phyloP scores from a whole-genome alignment of 805 yeast genomes.

The Teunomyces stri region DNA sequence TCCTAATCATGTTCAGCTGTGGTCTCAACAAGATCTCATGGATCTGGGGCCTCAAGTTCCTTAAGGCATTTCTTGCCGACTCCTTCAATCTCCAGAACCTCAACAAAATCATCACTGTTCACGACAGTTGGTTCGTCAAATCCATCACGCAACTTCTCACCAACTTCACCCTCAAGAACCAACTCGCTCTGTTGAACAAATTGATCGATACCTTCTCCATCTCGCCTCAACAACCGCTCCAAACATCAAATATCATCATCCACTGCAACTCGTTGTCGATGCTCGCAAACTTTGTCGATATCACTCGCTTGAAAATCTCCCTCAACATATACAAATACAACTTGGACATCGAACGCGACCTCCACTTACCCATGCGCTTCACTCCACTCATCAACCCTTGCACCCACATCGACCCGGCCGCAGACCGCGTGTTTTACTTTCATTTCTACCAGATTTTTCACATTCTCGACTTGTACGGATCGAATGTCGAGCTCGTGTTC shows the following conservation, averaged over 20 bases:
- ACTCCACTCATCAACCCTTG: slow-evolving; percentile 21
- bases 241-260: slow-evolving; percentile 22
- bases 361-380: slow-evolving; percentile 13
- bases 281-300: slow-evolving; percentile 62
- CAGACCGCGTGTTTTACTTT: slow-evolving; percentile 26
- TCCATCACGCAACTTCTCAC: slow-evolving; percentile 70
- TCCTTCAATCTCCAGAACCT: slow-evolving; percentile 49
- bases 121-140: slow-evolving; percentile 86
- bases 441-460: slow-evolving; percentile 53
- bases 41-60: slow-evolving; percentile 63
- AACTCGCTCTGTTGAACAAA: slow-evolving; percentile 24
- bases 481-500: slow-evolving; percentile 45
- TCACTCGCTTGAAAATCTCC: slow-evolving; percentile 73
- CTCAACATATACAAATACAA: slow-evolving; percentile 73
- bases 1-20: slow-evolving; percentile 74
- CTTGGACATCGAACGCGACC: slow-evolving; percentile 45
- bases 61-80: slow-evolving; percentile 55
- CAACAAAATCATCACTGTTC: slow-evolving; percentile 71
- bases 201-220: slow-evolving; percentile 25
- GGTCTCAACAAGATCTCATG: slow-evolving; percentile 69
- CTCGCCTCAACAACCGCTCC: not conserved
- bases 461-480: slow-evolving; percentile 44
- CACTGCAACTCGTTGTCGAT: slow-evolving; percentile 52
- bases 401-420: slow-evolving; percentile 15
- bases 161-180: slow-evolving; percentile 45